Evolutionary conservation across 2,329 filamentous ascomycete genomes (phyloP), one percentile per base, ranked within the genome.

Genomic region (Claviceps monticola): DNA sequence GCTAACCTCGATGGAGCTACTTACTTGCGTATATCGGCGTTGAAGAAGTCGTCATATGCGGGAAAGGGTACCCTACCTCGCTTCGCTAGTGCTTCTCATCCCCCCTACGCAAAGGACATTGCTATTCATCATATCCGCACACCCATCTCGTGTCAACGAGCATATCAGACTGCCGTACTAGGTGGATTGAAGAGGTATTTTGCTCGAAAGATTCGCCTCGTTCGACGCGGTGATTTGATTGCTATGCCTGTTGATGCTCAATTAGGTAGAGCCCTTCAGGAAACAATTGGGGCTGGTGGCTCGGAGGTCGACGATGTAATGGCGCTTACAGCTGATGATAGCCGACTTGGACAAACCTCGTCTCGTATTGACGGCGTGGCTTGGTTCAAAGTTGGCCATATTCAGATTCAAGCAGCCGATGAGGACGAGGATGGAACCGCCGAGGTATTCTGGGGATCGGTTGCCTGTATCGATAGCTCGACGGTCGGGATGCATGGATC

Each of bases 401-500:
- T 94, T 50, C 73, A 74, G 51, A 69, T 75, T 5, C 71, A 71
- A 62, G 80, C 71, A 58, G 66, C 62, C 58, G 82, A 71, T 59
- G 73, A 61, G 60, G 72, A 78, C 7, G 74, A 77, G n/a, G 78
- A 81, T 37, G 78, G 79, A 14, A 73, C 79, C 2, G 76, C 78
- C 3, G 79, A 83, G 48, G 83, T 86, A 50, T 72, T 83, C 8
- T 98, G 93, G 93, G 88, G 88, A 39, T 86, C 86, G 1, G 82
- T 91, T 41, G 88, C 86, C 2, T 84, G 84, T 46, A 88, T 98
- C 48, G 91, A 97, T 64, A 86, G 87, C 45, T 79, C 84, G 6
- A 86, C 83, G 53, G 94, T 94, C 3, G 85, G 88, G 54, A 91
- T 97, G 75, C 86, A 90, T 53, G 89, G 95, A 62, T 89, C 90